These are phyloP conservation scores for Phytophthora lateralis DNA, from an alignment of 352 stramenopile species.

Conservation along the genomic window DNA sequence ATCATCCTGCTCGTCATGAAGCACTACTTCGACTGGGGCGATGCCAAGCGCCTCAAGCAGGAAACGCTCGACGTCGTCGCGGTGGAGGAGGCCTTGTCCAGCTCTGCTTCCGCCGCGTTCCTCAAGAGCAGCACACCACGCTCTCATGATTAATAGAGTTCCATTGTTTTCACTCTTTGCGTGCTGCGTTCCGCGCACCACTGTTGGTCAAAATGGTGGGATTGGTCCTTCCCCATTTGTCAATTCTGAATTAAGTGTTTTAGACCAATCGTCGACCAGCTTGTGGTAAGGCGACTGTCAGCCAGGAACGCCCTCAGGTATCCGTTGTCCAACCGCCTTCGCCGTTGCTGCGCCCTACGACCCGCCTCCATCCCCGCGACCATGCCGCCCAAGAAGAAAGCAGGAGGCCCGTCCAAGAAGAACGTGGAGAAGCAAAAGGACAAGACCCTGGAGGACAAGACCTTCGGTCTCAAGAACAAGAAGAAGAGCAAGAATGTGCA, in stretches of 20 bases:
- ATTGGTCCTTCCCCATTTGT: constrained; percentile 1
- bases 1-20: constrained; percentile 55
- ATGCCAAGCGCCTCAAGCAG: constrained; percentile 17
- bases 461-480: constrained; percentile 99
- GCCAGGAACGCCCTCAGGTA: constrained; percentile 25
- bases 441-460: constrained; percentile 98
- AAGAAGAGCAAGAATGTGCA: constrained; percentile 98
- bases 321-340: constrained; percentile 7
- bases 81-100: constrained; percentile 9
- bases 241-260: constrained; percentile 9
- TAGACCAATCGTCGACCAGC: constrained; percentile 17
- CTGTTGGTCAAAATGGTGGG: constrained; percentile 12
- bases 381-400: constrained; percentile 85
- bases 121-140: constrained; percentile 11
- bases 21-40: constrained; percentile 44
- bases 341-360: background rate
- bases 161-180: background rate
- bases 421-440: constrained; percentile 91
- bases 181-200: too few relatives aligned
- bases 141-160: constrained; percentile 1
- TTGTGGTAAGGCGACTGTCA: constrained; percentile 25
- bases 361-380: background rate
- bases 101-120: constrained; percentile 1
- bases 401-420: constrained; percentile 79
- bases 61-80: constrained; percentile 8